phyloP scores from a whole-genome alignment of 768 basidiomycete species.

The Agaricus sinodeliciosus region DNA sequence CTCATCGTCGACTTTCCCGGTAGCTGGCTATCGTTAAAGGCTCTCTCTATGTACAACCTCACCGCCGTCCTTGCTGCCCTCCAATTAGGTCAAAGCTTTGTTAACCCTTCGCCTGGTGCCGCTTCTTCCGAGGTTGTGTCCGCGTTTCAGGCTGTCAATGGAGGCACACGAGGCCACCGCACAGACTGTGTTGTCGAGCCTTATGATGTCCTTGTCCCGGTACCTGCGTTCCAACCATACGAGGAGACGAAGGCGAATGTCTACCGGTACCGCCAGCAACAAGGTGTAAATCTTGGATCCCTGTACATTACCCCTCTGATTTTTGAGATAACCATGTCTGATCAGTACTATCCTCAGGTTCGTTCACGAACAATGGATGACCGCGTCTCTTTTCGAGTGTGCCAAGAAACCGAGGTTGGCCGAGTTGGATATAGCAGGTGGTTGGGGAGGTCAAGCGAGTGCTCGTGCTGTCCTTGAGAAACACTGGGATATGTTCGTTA shows the following conservation, averaged over 20 bases:
- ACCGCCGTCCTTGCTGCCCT: neutral
- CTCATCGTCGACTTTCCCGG: neutral
- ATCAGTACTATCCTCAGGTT: slow-evolving; percentile 36
- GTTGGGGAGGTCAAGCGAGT: slow-evolving; percentile 40
- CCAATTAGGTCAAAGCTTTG: neutral
- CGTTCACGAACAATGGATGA: slow-evolving; percentile 73
- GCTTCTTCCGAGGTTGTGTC: neutral
- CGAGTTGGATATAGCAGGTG: slow-evolving; percentile 62
- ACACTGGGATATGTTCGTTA: slow-evolving; percentile 78
- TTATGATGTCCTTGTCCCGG: slow-evolving; percentile 20
- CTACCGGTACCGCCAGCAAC: slow-evolving; percentile 58
- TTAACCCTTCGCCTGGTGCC: slow-evolving; percentile 1
- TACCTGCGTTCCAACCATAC: slow-evolving; percentile 39
- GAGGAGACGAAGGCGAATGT: slow-evolving; percentile 42
- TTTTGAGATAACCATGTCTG: too few relatives aligned
- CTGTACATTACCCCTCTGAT: slow-evolving; percentile 30
- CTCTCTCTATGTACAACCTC: neutral
- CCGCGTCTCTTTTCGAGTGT: slow-evolving; percentile 55
- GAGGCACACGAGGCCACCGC: neutral
- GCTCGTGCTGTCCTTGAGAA: slow-evolving; percentile 52
- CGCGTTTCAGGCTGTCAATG: neutral
- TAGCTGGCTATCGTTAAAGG: slow-evolving; percentile 2
- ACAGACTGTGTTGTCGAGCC: slow-evolving; percentile 22
- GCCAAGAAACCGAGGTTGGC: slow-evolving; percentile 44
- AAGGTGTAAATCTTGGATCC: slow-evolving; percentile 59